Conservation (phyloP, 306 rosid genomes). For the Prunus campanulata region DNA sequence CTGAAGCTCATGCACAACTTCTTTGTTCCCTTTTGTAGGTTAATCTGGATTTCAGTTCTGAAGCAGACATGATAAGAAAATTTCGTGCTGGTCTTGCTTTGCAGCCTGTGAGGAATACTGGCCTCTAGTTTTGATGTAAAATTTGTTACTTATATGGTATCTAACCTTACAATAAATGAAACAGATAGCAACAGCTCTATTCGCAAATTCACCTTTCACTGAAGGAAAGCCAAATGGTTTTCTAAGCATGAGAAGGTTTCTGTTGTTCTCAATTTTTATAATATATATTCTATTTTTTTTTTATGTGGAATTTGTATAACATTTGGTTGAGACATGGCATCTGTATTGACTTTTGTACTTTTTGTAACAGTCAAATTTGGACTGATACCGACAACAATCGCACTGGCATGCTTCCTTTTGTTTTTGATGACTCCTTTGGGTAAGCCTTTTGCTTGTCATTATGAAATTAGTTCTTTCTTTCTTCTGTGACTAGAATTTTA, state of each 20-base stretch:
- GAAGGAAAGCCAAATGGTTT: constrained; percentile 97
- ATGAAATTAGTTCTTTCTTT: background rate
- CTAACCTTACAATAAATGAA: constrained; percentile 34
- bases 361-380: constrained; percentile 80
- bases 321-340: background rate
- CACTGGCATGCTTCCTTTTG: constrained; percentile 96
- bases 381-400: constrained; percentile 88
- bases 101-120: constrained; percentile 79
- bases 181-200: constrained; percentile 98
- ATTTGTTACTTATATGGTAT: constrained; percentile 17
- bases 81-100: constrained; percentile 92
- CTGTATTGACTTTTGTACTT: constrained; percentile 21
- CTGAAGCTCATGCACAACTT: constrained; percentile 6
- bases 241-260: constrained; percentile 92
- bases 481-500: background rate
- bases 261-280: constrained; percentile 18
- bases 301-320: constrained; percentile 1
- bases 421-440: constrained; percentile 92
- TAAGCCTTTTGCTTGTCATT: constrained; percentile 20
- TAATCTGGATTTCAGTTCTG: constrained; percentile 94
- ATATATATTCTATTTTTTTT: constrained; percentile 5
- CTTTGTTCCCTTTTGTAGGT: constrained; percentile 51
- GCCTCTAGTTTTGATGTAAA: constrained; percentile 16
- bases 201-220: constrained; percentile 94
- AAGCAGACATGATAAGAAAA: constrained; percentile 91